Percentiles rank a stretch among this genome's conserved stretches.
Conservation (phyloP, 2,329 filamentous ascomycete genomes). For the Colletotrichum sojae region DNA sequence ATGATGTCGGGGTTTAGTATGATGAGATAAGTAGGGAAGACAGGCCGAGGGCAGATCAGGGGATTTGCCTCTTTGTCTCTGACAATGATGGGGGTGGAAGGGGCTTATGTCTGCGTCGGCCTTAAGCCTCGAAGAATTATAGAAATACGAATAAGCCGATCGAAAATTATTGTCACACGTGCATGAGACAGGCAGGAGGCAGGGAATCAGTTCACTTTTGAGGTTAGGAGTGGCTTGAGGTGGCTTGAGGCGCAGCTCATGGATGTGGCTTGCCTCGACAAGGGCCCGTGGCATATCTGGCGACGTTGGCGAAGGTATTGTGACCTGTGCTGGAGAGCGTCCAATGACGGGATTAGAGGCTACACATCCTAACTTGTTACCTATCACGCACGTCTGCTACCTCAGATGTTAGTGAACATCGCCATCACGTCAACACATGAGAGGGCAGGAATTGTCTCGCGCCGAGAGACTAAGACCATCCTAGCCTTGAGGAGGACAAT, state of each 20-base stretch:
- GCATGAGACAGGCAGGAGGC: conserved; percentile 27
- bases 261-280: conserved; percentile 16
- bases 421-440: too few species aligned
- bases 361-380: too few species aligned
- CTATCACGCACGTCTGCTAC: too few species aligned
- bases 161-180: conserved; percentile 19
- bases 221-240: conserved; percentile 28
- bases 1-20: neutral
- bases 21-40: neutral
- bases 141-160: conserved; percentile 13
- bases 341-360: neutral
- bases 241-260: conserved; percentile 16
- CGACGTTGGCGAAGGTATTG: neutral
- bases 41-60: conserved; percentile 13
- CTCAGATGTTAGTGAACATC: too few species aligned
- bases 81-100: neutral
- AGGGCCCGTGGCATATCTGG: neutral
- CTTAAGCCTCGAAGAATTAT: conserved; percentile 1
- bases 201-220: conserved; percentile 13
- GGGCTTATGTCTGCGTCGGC: conserved; percentile 8
- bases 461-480: too few species aligned
- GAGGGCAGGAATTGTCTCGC: too few species aligned
- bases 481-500: too few species aligned
- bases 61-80: neutral
- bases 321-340: neutral